Evolutionary conservation across 139 green algal genomes (phyloP), one percentile per base, ranked within the genome.

Genomic region (Picochlorum sp.): DNA sequence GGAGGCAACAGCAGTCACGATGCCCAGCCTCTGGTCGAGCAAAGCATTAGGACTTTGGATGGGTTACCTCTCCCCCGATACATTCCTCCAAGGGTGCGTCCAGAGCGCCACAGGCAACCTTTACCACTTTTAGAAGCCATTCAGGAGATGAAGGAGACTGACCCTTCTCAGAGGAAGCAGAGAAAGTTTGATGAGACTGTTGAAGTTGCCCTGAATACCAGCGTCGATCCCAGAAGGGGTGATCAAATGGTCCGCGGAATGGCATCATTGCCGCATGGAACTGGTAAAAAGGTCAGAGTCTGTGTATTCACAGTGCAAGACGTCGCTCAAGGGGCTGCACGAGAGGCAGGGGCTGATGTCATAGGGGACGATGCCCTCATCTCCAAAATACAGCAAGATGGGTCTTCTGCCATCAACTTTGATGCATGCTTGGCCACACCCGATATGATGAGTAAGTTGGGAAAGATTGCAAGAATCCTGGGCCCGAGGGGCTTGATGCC

Each of bases 401-500:
- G 65, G 44, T 74, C 71, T 16, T 55, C 57, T 16, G 72, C 41
- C 13, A 55, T 91, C 3, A 10, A 61, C 24, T 90, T 93, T 69
- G 82, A 92, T 63, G 78, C 79, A 60, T 71, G 68, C 38, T 58
- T 93, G 15, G 81, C 84, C 24, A 95, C 88, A 3, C 90, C 90
- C 0, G 86, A 79, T 52, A 88, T 97, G 77, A 96, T 94, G 88
- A 72, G 81, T 4, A 76, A 84, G 52, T 75, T 92, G 32, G 78
- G 79, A 30, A 84, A 77, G 52, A 71, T 96, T 24, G 85, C 80
- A 4, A 70, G 81, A 38, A 79, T 92, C 13, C 76, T 98, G 51
- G 92, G 92, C 8, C 92, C 92, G 0, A 80, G 86, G 5, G 92
- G 92, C 8, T 81, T 98, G 2, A 98, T 98, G 92, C 92, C 92